These are phyloP conservation scores for Discostella pseudostelligera DNA, from an alignment of 108 stramenopile species.

Conservation along the genomic window DNA sequence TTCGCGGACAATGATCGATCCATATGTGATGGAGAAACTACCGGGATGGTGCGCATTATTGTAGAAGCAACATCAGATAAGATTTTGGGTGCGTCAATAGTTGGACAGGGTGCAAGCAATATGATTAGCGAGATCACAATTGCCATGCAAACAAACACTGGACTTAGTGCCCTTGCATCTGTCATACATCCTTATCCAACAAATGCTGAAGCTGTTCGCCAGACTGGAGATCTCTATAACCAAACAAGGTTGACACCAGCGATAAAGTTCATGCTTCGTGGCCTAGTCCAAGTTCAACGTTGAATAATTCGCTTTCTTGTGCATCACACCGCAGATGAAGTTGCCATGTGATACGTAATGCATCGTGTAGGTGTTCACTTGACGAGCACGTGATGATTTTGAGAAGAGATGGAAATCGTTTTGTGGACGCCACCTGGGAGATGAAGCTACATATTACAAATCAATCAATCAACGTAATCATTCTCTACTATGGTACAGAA, in stretches of 20 bases:
- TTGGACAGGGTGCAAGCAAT: conserved; percentile 81
- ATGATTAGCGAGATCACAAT: conserved; percentile 86
- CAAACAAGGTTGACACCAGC: conserved; percentile 53
- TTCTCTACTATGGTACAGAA: too few species aligned
- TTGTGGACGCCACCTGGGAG: too few species aligned
- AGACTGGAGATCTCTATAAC: conserved; percentile 63
- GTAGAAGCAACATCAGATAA: conserved; percentile 65
- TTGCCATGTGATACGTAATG: too few species aligned
- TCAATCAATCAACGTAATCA: too few species aligned
- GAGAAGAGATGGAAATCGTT: too few species aligned
- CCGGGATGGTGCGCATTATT: conserved; percentile 84
- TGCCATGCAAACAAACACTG: conserved; percentile 79
- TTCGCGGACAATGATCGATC: conserved; percentile 83
- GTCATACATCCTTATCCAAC: conserved; percentile 94
- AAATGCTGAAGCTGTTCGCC: conserved; percentile 62
- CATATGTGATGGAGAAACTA: conserved; percentile 70
- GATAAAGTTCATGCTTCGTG: conserved; percentile 47
- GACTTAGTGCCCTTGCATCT: conserved; percentile 57
- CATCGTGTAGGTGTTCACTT: too few species aligned
- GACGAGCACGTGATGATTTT: too few species aligned
- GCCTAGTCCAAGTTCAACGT: conserved; percentile 56
- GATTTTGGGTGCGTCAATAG: conserved; percentile 85
- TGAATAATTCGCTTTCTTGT: conserved; percentile 5
- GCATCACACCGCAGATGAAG: neutral
- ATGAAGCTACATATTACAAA: too few species aligned